Conservation (phyloP, 495 filamentous ascomycete species). For the Aspergillus affinis region DNA sequence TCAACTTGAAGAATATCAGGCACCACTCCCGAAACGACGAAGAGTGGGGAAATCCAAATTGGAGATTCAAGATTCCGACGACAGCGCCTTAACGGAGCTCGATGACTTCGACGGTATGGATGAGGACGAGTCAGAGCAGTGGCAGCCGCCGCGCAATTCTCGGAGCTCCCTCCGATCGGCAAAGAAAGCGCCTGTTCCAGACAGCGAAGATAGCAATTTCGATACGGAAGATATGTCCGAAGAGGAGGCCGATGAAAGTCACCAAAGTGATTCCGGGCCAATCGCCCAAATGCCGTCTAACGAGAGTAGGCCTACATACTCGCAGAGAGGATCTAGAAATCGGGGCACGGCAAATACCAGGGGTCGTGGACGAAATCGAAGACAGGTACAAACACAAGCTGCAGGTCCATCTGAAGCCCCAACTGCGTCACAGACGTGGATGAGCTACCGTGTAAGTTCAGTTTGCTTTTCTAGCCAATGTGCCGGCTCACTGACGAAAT, state of each 20-base stretch:
- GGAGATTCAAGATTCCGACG: constrained; percentile 15
- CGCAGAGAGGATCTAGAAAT: constrained; percentile 5
- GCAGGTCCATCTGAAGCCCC: background rate
- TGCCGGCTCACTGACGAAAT: constrained; percentile 2
- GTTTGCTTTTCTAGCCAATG: background rate
- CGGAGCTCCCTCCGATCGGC: constrained; percentile 16
- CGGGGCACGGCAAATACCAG: constrained; percentile 4
- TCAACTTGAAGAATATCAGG: constrained; percentile 62
- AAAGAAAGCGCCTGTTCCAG: background rate
- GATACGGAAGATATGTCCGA: constrained; percentile 11
- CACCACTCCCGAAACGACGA: constrained; percentile 24
- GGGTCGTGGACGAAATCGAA: background rate
- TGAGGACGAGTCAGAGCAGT: constrained; percentile 11
- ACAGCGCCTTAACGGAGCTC: constrained; percentile 20
- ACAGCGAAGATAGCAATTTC: constrained; percentile 10
- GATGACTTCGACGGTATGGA: constrained; percentile 21
- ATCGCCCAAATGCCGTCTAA: background rate
- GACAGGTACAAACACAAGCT: background rate
- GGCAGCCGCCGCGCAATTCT: constrained; percentile 17
- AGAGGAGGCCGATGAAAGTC: constrained; percentile 11
- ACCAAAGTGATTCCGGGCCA: constrained; percentile 10
- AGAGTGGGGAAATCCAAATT: constrained; percentile 18
- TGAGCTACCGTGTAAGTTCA: constrained; percentile 37
- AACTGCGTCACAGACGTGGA: constrained; percentile 12
- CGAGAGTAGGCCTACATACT: constrained; percentile 10